Conservation (phyloP, 441 rosid genomes). For the Croton setiger region DNA sequence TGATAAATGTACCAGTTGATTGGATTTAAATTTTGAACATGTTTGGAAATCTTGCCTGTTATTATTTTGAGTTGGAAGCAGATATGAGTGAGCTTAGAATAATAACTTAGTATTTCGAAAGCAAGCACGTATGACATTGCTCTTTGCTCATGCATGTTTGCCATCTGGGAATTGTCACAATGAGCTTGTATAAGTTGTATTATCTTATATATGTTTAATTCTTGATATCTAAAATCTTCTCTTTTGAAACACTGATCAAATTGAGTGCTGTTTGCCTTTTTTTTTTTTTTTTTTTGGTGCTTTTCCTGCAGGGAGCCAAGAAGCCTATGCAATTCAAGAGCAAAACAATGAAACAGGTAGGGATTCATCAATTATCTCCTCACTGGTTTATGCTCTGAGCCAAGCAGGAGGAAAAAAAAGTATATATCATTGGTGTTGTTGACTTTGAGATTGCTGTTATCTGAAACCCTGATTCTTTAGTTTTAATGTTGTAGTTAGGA, state of each 20-base stretch:
- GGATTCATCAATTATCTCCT: not conserved
- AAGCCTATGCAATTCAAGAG: constrained; percentile 11
- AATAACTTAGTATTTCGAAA: not conserved
- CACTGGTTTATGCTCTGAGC: not conserved
- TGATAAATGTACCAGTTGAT: not conserved
- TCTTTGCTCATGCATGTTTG: not conserved
- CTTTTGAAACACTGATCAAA: not conserved
- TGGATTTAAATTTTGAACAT: not conserved
- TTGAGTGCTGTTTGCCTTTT: not conserved
- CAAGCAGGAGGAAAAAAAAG: too few species aligned
- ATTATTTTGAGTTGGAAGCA: not conserved
- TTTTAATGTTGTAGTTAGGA: not conserved
- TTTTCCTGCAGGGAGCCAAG: constrained; percentile 15
- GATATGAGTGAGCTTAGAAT: not conserved
- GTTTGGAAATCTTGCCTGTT: not conserved
- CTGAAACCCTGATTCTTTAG: not conserved
- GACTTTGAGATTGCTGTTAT: not conserved
- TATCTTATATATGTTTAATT: not conserved
- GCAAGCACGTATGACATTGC: not conserved
- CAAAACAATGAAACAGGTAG: constrained; percentile 21
- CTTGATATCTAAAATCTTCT: constrained; percentile 7
- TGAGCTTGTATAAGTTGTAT: not conserved
- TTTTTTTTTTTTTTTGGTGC: not conserved
- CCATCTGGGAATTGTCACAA: not conserved
- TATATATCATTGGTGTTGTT: too few species aligned